These are phyloP conservation scores for Xylaria palmicola DNA, from an alignment of 495 filamentous ascomycete species.

Conservation along the genomic window DNA sequence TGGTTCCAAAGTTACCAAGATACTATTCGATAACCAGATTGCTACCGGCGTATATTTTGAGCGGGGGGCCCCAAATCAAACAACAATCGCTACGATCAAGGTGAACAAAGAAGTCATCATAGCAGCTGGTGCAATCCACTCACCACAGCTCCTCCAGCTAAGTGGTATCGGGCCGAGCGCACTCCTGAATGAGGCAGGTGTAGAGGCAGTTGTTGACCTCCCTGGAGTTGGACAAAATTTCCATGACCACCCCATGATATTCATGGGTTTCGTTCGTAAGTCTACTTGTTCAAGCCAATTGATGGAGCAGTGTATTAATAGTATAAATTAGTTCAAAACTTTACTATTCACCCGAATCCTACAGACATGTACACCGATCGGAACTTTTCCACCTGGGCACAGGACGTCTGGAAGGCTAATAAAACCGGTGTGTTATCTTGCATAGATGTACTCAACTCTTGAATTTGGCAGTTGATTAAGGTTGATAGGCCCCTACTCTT, in stretches of 20 bases:
- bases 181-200: conserved; percentile 45
- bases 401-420: conserved; percentile 34
- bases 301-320: neutral
- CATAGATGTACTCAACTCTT: neutral
- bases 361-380: conserved; percentile 37
- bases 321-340: conserved; percentile 29
- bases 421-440: conserved; percentile 29
- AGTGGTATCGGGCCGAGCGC: conserved; percentile 54
- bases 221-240: conserved; percentile 61
- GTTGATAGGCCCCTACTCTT: conserved; percentile 36
- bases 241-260: conserved; percentile 53
- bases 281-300: neutral
- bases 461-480: neutral
- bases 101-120: conserved; percentile 58
- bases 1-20: conserved; percentile 37
- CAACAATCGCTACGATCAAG: conserved; percentile 26
- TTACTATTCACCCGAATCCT: conserved; percentile 31
- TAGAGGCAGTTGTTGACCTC: conserved; percentile 49
- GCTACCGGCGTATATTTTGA: conserved; percentile 38
- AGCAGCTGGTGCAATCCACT: conserved; percentile 58
- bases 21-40: conserved; percentile 35
- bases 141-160: conserved; percentile 57
- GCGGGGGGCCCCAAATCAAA: conserved; percentile 20
- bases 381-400: conserved; percentile 39
- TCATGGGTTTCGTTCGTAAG: conserved; percentile 34